Base-by-base conservation (phyloP, 768 basidiomycete species). In the Serendipita sp. region DNA sequence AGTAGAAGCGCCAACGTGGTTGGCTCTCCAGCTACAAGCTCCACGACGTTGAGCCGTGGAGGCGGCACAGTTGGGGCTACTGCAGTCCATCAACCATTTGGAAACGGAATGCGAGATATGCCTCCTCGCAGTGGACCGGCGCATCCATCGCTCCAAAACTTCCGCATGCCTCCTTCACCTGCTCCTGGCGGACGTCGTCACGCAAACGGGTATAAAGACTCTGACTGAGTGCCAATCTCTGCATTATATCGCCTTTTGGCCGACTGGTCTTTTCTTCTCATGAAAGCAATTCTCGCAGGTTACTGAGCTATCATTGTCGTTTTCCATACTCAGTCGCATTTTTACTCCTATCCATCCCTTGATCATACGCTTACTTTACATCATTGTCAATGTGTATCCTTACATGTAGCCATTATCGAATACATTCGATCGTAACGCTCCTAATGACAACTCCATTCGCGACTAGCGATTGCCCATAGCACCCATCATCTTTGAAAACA, bases 401-500 rank as follows among this genome's bases (percentile, higher is more conserved):
- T 51, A 51, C 18, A 18, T 51, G 48, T 51, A 51, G 48, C 48
- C n/a, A 32, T 32, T 18, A 51, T 32, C 48, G 7, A 18, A 51
- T 51, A 1, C 30, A 51, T 51, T 32, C n/a, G 18, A 51, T 51
- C 48, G n/a, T n/a, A 51, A 51, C 16, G 30, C 48, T 51, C 48
- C 16, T n/a, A 18, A 32, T 51, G 24, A 24, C 24, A 1, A 24
- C 24, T 24, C 24, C 48, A 32, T 51, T 18, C 48, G 48, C 30
- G 7, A 8, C 56, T 60, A 60, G 28, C 34, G 18, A 37, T 60
- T 60, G 24, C 56, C 56, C 56, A 60, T 60, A n/a, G 56, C 24
- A 32, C 56, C 56, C 56, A 60, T 60, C 56, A 60, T 60, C 34
- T 37, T 24, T n/a, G 56, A 60, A 35, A 60, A 60, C 11, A 80